phyloP scores from a whole-genome alignment of 2,329 filamentous ascomycete genomes.

The Neonectria coccinea region DNA sequence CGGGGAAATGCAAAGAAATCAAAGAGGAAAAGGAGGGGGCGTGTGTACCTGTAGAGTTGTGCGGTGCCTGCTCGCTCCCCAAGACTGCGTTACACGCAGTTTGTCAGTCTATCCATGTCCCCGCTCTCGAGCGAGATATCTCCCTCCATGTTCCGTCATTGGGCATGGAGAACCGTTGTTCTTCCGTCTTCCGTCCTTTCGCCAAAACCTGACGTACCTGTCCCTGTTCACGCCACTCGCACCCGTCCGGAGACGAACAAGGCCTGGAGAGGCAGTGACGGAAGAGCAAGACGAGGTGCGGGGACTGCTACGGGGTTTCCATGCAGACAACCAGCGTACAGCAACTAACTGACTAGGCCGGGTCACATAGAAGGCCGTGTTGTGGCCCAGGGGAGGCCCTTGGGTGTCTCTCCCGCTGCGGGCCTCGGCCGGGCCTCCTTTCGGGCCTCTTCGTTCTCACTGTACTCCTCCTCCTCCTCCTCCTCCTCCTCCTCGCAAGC shows the following conservation, averaged over 20 bases:
- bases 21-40: neutral
- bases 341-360: slow-evolving; percentile 23
- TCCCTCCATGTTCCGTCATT: slow-evolving; percentile 26
- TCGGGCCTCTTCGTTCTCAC: neutral
- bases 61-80: slow-evolving; percentile 18
- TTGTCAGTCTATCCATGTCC: neutral
- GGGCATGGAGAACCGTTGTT: slow-evolving; percentile 26
- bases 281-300: slow-evolving; percentile 3
- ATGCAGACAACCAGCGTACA: slow-evolving; percentile 28
- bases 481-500: slow-evolving; percentile 8
- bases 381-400: slow-evolving; percentile 40
- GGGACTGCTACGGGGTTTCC: slow-evolving; percentile 25
- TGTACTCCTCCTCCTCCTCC: slow-evolving; percentile 9
- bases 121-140: slow-evolving; percentile 8
- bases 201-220: neutral
- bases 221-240: neutral
- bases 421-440: slow-evolving; percentile 41
- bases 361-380: slow-evolving; percentile 43
- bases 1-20: slow-evolving; percentile 14
- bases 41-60: slow-evolving; percentile 31
- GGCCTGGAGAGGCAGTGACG: neutral
- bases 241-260: neutral
- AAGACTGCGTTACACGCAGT: slow-evolving; percentile 1
- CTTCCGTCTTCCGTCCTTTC: neutral
- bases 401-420: slow-evolving; percentile 47